Percentiles rank a stretch among this genome's conserved stretches.
phyloP scores from a whole-genome alignment of 805 yeast species.

The Myxozyma lipomycoides region DNA sequence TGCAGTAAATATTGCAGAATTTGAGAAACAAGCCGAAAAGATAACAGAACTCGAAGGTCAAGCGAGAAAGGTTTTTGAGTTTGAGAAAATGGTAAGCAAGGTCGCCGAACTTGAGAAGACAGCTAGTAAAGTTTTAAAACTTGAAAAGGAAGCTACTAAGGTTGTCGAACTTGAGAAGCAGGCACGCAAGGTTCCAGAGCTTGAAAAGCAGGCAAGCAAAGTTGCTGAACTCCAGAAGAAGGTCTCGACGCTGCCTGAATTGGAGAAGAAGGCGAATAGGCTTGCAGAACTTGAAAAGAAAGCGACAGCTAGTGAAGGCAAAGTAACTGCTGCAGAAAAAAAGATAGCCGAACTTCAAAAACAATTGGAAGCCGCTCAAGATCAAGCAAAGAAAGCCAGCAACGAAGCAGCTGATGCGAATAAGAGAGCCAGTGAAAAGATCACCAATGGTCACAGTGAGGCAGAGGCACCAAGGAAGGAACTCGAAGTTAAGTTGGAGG shows the following conservation, averaged over 20 bases:
- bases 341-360: not conserved
- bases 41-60: not conserved
- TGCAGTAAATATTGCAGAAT: not conserved
- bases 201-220: not conserved
- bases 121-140: not conserved
- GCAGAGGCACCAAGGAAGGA: constrained; percentile 7
- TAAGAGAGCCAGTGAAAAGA: not conserved
- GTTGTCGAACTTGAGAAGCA: constrained; percentile 31
- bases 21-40: not conserved
- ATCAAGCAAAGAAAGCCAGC: not conserved
- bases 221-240: not conserved
- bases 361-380: not conserved
- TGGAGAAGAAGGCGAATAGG: not conserved
- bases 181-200: no score
- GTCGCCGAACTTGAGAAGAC: not conserved
- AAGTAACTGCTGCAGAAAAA: not conserved
- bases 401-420: not conserved
- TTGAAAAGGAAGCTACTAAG: constrained; percentile 7
- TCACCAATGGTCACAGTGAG: no score
- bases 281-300: not conserved
- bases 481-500: constrained; percentile 47
- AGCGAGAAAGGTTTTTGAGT: not conserved
- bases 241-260: no score
- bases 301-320: not conserved
- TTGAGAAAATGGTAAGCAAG: not conserved